Base-by-base conservation (phyloP, 192 early-diverging fungal species). In the Kappamyces sp. region DNA sequence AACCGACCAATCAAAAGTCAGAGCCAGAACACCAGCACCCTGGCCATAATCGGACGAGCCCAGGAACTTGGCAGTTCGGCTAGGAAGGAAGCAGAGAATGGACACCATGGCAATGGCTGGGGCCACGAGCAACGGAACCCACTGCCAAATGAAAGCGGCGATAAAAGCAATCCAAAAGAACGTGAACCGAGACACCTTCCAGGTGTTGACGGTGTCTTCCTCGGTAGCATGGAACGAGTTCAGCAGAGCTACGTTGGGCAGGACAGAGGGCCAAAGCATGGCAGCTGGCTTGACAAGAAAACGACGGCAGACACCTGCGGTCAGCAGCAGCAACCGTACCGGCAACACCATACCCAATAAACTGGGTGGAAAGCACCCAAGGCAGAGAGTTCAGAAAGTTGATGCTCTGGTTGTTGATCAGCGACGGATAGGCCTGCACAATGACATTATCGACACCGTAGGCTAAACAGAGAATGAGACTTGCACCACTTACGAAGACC, bases 181-280 rank as follows among this genome's bases (percentile, higher is more conserved):
- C 51, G 73, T 60, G 12, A 70, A 80, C 40, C 83, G 75, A 3
- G 79, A 66, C 38, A 12, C 44, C 1, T 51, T 33, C 49, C 23
- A 31, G 13, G 42, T 50, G 8, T 35, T 43, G 13, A 35, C 2
- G 9, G 59, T 46, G 10, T 34, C 6, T 60, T 51, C 47, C 31
- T 60, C 59, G 47, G 42, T 57, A 44, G 31, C 34, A 57, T 65
- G 61, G 31, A 68, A 59, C 44, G 31, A 60, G 52, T 38, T 59
- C 59, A 46, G 66, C 23, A 33, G 54, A 31, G 23, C 49, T 47
- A 40, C 62, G 49, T 66, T 51, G 9, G 49, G 12, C 31, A 51
- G 4, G 4, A 91, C 66, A 10, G 84, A 76, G 43, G 88, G 88
- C 87, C 85, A 90, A 46, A 89, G 75, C 86, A 88, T 91, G 8